These are phyloP conservation scores for Coemansia brasiliensis DNA, from an alignment of 192 early-diverging fungal species.

Conservation along the genomic window DNA sequence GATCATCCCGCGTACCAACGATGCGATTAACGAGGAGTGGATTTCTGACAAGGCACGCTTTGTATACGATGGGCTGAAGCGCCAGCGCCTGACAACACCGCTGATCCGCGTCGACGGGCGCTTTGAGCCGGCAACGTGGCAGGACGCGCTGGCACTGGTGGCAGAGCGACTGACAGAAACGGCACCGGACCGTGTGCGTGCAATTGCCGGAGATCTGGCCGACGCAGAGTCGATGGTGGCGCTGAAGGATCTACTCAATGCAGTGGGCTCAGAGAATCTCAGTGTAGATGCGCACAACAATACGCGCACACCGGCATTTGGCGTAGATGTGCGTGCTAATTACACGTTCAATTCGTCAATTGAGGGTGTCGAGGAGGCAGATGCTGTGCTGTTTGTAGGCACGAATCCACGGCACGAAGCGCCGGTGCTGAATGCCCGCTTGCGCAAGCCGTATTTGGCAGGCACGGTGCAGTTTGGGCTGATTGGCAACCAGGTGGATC, in stretches of 20 bases:
- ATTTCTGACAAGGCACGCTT: conserved; percentile 98
- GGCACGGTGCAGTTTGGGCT: conserved; percentile 77
- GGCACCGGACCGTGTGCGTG: conserved; percentile 67
- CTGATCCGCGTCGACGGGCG: conserved; percentile 80
- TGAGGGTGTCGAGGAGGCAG: conserved; percentile 89
- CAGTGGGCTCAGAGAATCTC: conserved; percentile 81
- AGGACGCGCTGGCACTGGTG: conserved; percentile 76
- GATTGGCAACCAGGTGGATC: conserved; percentile 72
- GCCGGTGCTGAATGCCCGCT: conserved; percentile 91
- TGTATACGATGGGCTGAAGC: conserved; percentile 92
- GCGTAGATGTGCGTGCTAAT: conserved; percentile 84
- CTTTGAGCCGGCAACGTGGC: conserved; percentile 85
- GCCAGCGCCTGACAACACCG: conserved; percentile 91
- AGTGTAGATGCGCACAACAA: conserved; percentile 61
- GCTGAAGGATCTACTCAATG: conserved; percentile 93
- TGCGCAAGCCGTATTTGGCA: conserved; percentile 91
- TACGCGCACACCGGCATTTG: conserved; percentile 51
- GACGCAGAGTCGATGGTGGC: conserved; percentile 94
- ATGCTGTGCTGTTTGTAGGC: conserved; percentile 86
- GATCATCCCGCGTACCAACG: conserved; percentile 91
- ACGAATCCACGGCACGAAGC: conserved; percentile 98
- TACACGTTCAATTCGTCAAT: conserved; percentile 85
- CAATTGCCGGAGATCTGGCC: conserved; percentile 87
- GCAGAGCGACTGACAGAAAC: conserved; percentile 63
- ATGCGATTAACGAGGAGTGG: conserved; percentile 99